phyloP scores from a whole-genome alignment of 2,329 filamentous ascomycete species.

The Stemphylium beticola region DNA sequence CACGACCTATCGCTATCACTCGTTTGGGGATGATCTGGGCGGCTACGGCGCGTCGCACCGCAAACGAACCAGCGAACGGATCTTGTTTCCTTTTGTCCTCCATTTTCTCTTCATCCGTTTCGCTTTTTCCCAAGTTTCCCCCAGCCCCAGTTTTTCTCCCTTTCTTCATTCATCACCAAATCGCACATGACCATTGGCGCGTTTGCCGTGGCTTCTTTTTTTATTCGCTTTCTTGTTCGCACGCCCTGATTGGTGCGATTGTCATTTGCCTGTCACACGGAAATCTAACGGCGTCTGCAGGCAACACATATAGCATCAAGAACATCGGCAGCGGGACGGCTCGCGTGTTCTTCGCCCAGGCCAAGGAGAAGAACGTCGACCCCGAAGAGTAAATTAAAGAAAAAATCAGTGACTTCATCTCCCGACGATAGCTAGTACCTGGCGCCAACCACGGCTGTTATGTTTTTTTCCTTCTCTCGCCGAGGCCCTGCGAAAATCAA shows the following conservation, averaged over 20 bases:
- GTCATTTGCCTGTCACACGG: slow-evolving; percentile 6
- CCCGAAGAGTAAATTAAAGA: slow-evolving; percentile 20
- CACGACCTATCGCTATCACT: slow-evolving; percentile 18
- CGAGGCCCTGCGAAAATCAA: too few relatives aligned
- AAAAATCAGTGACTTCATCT: too few relatives aligned
- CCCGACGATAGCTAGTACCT: too few relatives aligned
- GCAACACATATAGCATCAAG: slow-evolving; percentile 89
- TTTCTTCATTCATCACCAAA: background rate
- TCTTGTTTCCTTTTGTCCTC: background rate
- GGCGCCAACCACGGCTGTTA: too few relatives aligned
- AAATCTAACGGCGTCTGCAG: slow-evolving; percentile 54
- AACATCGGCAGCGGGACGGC: slow-evolving; percentile 77
- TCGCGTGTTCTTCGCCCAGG: slow-evolving; percentile 91
- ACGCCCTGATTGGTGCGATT: background rate
- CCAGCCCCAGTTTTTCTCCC: background rate
- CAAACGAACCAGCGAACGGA: background rate
- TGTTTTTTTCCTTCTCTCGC: too few relatives aligned
- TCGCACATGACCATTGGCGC: background rate
- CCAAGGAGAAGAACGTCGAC: slow-evolving; percentile 62
- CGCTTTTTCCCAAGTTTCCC: background rate
- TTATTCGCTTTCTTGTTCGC: background rate
- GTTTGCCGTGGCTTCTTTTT: background rate
- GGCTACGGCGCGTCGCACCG: slow-evolving; percentile 16
- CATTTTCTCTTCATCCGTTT: background rate
- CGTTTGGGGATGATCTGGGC: slow-evolving; percentile 1